These are phyloP conservation scores for Vitis hybrid DNA, from an alignment of 177 flowering plant genomes.

Conservation along the genomic window DNA sequence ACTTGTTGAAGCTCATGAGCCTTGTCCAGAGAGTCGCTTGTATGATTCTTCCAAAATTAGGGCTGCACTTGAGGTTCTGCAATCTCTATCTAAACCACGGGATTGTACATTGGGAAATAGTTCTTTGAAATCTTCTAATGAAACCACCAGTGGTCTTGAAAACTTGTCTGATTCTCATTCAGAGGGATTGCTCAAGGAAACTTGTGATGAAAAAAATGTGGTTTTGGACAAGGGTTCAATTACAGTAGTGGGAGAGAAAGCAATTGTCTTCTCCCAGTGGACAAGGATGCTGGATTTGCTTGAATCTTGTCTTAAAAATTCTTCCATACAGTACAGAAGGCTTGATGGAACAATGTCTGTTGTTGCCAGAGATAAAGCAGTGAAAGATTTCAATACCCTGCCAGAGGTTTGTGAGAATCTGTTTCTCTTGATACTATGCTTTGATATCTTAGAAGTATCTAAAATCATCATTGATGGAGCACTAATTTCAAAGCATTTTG, in stretches of 20 bases:
- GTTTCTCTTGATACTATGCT: background rate
- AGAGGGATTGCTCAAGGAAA: constrained; percentile 14
- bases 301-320: constrained; percentile 62
- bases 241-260: constrained; percentile 55
- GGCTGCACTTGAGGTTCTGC: constrained; percentile 74
- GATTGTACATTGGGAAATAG: constrained; percentile 6
- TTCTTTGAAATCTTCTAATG: constrained; percentile 15
- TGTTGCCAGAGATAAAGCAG: constrained; percentile 81
- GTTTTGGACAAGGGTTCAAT: constrained; percentile 14
- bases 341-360: constrained; percentile 97
- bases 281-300: constrained; percentile 91
- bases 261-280: constrained; percentile 98
- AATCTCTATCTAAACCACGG: constrained; percentile 49
- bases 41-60: constrained; percentile 74
- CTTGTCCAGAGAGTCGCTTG: constrained; percentile 18
- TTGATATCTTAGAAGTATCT: background rate
- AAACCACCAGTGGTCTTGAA: constrained; percentile 16
- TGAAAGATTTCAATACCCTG: constrained; percentile 77
- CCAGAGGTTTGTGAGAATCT: constrained; percentile 63
- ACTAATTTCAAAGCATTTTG: background rate
- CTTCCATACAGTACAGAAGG: constrained; percentile 81
- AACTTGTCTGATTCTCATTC: constrained; percentile 18
- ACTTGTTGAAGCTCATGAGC: constrained; percentile 27
- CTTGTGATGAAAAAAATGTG: constrained; percentile 8
- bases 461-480: background rate